phyloP scores from a whole-genome alignment of 2,329 filamentous ascomycete genomes.

The Cercospora nicotianae region DNA sequence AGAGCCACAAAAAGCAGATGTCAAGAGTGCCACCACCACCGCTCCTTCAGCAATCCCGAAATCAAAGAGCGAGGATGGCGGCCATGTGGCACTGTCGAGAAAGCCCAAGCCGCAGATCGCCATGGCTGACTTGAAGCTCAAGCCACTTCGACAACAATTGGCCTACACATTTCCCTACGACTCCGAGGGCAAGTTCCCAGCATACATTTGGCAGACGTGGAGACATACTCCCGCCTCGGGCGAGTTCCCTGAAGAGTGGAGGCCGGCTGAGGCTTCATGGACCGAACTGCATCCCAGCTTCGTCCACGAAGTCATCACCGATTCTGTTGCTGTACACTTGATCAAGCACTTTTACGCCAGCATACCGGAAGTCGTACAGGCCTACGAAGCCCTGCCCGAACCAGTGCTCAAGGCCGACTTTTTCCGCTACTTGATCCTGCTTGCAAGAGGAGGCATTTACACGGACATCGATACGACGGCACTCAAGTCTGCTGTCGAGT shows the following conservation, averaged over 20 bases:
- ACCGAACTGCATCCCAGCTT: conserved; percentile 83
- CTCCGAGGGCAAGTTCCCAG: conserved; percentile 82
- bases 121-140: conserved; percentile 68
- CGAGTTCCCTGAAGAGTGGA: conserved; percentile 72
- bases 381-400: conserved; percentile 51
- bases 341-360: conserved; percentile 84
- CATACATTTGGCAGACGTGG: conserved; percentile 99
- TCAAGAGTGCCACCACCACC: conserved; percentile 17
- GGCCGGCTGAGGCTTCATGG: conserved; percentile 87
- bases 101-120: conserved; percentile 58
- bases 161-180: conserved; percentile 95
- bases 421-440: conserved; percentile 68
- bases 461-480: conserved; percentile 81
- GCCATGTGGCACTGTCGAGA: conserved; percentile 38
- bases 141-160: conserved; percentile 75
- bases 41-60: conserved; percentile 32
- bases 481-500: conserved; percentile 78
- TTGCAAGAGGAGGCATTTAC: conserved; percentile 80
- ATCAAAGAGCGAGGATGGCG: conserved; percentile 32
- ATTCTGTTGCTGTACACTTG: conserved; percentile 77
- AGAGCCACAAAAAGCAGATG: conserved; percentile 23
- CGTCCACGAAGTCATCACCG: conserved; percentile 95
- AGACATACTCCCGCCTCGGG: conserved; percentile 77
- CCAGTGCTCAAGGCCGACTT: conserved; percentile 64
- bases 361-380: conserved; percentile 51